Conservation (phyloP, 139 green algal genomes). For the Axilococcus clingmanii region DNA sequence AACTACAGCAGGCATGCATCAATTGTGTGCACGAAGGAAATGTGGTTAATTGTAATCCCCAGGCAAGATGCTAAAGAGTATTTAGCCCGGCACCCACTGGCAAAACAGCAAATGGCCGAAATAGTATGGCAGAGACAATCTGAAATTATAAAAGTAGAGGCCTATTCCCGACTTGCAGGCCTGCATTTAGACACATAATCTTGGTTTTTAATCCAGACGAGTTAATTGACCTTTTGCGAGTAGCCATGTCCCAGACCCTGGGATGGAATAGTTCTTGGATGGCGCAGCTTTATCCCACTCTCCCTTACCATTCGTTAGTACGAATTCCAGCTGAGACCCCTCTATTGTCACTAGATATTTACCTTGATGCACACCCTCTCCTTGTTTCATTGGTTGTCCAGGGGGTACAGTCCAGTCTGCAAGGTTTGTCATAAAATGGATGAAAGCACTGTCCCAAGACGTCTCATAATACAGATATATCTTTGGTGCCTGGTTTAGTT, state of each 20-base stretch:
- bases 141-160: slow-evolving; percentile 40
- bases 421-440: slow-evolving; percentile 13
- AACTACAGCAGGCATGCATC: background rate
- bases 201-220: slow-evolving; percentile 4
- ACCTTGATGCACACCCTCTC: background rate
- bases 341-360: slow-evolving; percentile 7
- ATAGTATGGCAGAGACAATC: slow-evolving; percentile 39
- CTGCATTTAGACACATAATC: no score
- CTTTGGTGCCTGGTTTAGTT: background rate
- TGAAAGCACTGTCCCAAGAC: slow-evolving; percentile 6
- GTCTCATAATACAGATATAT: slow-evolving; percentile 5
- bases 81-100: slow-evolving; percentile 12
- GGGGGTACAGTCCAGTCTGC: slow-evolving; percentile 6
- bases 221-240: slow-evolving; percentile 11
- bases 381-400: slow-evolving; percentile 15
- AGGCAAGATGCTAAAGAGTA: slow-evolving; percentile 15
- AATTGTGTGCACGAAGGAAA: background rate
- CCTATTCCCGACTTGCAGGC: no score
- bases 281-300: slow-evolving; percentile 18
- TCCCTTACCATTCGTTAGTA: slow-evolving; percentile 16
- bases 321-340: slow-evolving; percentile 17
- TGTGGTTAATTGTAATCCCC: slow-evolving; percentile 8
- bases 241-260: slow-evolving; percentile 3
- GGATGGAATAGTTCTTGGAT: slow-evolving; percentile 16
- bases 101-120: slow-evolving; percentile 39